These are phyloP conservation scores for Talaromyces verruculosus DNA, from an alignment of 2,329 filamentous ascomycete genomes.

Conservation along the genomic window DNA sequence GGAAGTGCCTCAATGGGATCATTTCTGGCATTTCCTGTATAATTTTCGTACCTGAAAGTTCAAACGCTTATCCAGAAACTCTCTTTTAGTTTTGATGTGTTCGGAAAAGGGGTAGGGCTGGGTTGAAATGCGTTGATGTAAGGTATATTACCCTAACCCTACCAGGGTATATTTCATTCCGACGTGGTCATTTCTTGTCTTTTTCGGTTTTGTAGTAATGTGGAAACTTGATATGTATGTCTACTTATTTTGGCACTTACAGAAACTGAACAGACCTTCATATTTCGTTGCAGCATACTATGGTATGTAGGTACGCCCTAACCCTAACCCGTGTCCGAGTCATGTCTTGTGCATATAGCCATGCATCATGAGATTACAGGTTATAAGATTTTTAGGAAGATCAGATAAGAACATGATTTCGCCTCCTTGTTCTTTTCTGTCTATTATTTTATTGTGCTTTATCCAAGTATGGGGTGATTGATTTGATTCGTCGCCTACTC, in stretches of 20 bases:
- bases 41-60: not conserved
- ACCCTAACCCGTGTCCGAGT: not conserved
- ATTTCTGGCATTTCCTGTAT: not conserved
- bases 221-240: not conserved
- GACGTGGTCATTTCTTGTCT: not conserved
- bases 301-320: no score
- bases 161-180: not conserved
- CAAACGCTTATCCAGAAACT: not conserved
- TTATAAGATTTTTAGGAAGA: not conserved
- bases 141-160: not conserved
- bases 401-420: not conserved
- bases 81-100: not conserved
- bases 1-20: not conserved
- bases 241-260: not conserved
- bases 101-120: not conserved
- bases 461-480: not conserved
- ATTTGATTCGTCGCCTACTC: not conserved
- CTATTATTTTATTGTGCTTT: not conserved
- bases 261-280: not conserved
- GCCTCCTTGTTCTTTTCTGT: not conserved
- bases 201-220: not conserved
- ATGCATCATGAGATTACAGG: not conserved
- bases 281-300: no score
- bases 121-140: not conserved
- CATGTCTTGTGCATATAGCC: not conserved